Conservation (phyloP, 176 grass and related monocot species). For the Chrysopogon serrulatus region DNA sequence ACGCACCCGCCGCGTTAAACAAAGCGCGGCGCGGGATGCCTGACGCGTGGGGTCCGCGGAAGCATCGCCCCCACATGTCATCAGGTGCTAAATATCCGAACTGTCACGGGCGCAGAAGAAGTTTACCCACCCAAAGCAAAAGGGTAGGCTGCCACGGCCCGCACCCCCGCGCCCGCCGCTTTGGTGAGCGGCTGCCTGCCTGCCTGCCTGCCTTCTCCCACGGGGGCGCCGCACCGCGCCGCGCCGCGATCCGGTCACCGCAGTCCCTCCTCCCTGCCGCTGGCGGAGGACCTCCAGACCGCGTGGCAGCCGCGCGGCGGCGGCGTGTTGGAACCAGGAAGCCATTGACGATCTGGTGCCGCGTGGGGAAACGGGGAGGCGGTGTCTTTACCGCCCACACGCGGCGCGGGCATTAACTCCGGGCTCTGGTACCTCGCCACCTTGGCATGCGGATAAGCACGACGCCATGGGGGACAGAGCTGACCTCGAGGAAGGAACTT, state of each 20-base stretch:
- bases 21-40: neutral
- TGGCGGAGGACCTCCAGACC: neutral
- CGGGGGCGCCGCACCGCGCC: constrained; percentile 4
- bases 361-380: neutral
- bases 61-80: constrained; percentile 5
- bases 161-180: constrained; percentile 3
- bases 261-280: neutral
- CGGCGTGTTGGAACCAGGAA: neutral
- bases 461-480: constrained; percentile 31
- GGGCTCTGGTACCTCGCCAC: neutral
- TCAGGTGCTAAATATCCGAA: neutral
- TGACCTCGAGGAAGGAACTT: constrained; percentile 42
- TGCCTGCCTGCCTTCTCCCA: neutral
- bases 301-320: neutral
- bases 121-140: neutral
- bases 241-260: constrained; percentile 24
- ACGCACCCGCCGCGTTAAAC: constrained; percentile 1
- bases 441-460: constrained; percentile 32
- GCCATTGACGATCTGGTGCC: constrained; percentile 19
- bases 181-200: constrained; percentile 9
- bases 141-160: constrained; percentile 16
- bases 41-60: neutral
- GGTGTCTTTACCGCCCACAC: constrained; percentile 11
- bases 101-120: neutral
- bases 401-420: constrained; percentile 37